Percentiles rank a stretch among this genome's conserved stretches.
These are phyloP conservation scores for Neopestalotiopsis clavispora DNA, from an alignment of 2,329 filamentous ascomycete genomes.

Conservation along the genomic window DNA sequence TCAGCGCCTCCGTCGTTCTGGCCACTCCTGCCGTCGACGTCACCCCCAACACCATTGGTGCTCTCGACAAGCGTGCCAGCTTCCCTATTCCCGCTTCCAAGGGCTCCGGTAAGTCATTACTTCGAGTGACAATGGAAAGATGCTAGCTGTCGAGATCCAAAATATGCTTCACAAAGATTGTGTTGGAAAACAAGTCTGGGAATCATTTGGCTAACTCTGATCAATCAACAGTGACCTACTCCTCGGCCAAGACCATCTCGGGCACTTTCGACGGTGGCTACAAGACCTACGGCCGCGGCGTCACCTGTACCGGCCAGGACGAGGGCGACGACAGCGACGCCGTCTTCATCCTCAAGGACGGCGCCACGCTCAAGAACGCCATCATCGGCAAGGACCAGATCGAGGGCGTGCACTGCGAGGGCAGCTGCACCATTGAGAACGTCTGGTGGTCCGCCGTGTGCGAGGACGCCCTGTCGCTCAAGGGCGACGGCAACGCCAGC, in stretches of 20 bases:
- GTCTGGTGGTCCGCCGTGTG: constrained; percentile 42
- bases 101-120: constrained; percentile 21
- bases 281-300: constrained; percentile 50
- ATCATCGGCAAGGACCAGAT: constrained; percentile 45
- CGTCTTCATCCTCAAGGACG: constrained; percentile 32
- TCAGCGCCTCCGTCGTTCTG: constrained; percentile 25
- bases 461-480: constrained; percentile 37
- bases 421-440: constrained; percentile 33
- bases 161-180: no score
- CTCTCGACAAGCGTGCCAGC: constrained; percentile 28
- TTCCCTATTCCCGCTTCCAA: constrained; percentile 35
- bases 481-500: constrained; percentile 33
- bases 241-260: constrained; percentile 23
- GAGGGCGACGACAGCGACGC: constrained; percentile 48
- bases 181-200: no score
- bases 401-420: constrained; percentile 39
- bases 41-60: constrained; percentile 25
- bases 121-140: background rate
- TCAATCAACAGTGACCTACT: constrained; percentile 24
- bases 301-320: constrained; percentile 45
- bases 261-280: constrained; percentile 49
- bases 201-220: background rate
- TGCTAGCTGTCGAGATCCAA: background rate
- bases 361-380: constrained; percentile 40
- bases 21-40: constrained; percentile 26